Percentiles rank a stretch among this genome's conserved stretches.
phyloP scores from a whole-genome alignment of 2,329 filamentous ascomycete species.

The Sporothrix pseudoabietina region DNA sequence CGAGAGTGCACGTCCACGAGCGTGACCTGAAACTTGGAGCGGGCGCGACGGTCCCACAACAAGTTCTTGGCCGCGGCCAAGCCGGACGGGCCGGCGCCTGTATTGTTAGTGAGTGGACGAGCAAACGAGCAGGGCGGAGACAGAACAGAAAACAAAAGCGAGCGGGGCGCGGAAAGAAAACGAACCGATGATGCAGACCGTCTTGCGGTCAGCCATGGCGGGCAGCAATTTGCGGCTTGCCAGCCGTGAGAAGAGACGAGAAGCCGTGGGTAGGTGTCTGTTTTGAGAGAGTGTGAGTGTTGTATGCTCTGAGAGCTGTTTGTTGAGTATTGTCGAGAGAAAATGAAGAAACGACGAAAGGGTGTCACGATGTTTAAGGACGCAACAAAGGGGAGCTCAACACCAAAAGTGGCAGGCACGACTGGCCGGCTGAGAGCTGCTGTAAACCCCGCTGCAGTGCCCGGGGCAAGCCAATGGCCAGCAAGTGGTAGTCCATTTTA shows the following conservation, averaged over 20 bases:
- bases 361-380: not conserved
- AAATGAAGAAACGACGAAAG: not conserved
- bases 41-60: slow-evolving; percentile 57
- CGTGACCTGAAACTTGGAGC: slow-evolving; percentile 63
- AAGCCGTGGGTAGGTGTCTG: not conserved
- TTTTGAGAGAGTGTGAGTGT: not conserved
- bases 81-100: slow-evolving; percentile 69
- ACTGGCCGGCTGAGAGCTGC: not conserved
- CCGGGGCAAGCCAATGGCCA: not conserved
- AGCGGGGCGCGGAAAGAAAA: not conserved
- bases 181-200: slow-evolving; percentile 56
- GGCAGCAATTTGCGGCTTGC: not conserved
- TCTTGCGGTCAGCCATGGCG: slow-evolving; percentile 41
- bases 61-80: slow-evolving; percentile 73
- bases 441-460: not conserved
- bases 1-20: slow-evolving; percentile 67
- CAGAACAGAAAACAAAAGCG: not conserved
- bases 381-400: not conserved
- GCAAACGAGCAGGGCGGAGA: not conserved
- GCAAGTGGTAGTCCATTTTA: not conserved
- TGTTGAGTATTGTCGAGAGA: not conserved
- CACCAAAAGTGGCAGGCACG: not conserved
- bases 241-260: not conserved
- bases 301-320: not conserved
- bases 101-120: not conserved